Base-by-base conservation (phyloP, 108 stramenopile genomes). In the Nitzschia palea region DNA sequence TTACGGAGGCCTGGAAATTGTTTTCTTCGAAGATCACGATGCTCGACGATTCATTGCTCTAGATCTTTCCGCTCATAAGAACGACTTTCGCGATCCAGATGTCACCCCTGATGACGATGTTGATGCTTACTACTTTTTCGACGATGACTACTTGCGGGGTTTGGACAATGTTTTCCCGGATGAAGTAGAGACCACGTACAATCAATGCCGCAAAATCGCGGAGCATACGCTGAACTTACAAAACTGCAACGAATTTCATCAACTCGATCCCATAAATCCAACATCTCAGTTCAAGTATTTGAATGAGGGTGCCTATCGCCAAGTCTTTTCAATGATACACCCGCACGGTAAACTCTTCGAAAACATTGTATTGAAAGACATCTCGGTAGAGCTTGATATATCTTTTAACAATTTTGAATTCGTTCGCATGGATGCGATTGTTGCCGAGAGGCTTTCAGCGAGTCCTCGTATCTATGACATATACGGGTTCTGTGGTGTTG, bases 341-440 rank as follows among this genome's bases (percentile, higher is more conserved):
- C 42, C 48, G 34, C 73, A 80, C 71, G 53, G 18, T n/a, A 20
- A 27, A 12, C 29, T 45, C 23, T 14, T 47, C 18, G 66, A 73
- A 33, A 18, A 26, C 5, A 25, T 76, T 15, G 60, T 30, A 0
- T 26, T 74, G 29, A 74, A 74, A 28, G 73, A 74, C 34, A 40
- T 67, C 8, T 6, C 15, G 9, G 55, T 44, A 34, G 36, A 61
- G 29, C 34, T 26, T 2, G 65, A 34, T 3, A 37, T 48, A 23
- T 23, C 18, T 4, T 29, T 32, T 23, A 55, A 68, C 1, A 18
- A 53, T 18, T 76, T 40, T 45, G 74, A 76, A 47, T 76, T 58
- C 26, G 60, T 67, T 63, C 80, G 88, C 9, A 88, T 79, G 78
- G 93, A 94, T 53, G 85, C 89, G 30, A 74, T 89, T 55, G 82